These are phyloP conservation scores for Dactylonectria macrodidyma DNA, from an alignment of 2,329 filamentous ascomycete genomes.

Conservation along the genomic window DNA sequence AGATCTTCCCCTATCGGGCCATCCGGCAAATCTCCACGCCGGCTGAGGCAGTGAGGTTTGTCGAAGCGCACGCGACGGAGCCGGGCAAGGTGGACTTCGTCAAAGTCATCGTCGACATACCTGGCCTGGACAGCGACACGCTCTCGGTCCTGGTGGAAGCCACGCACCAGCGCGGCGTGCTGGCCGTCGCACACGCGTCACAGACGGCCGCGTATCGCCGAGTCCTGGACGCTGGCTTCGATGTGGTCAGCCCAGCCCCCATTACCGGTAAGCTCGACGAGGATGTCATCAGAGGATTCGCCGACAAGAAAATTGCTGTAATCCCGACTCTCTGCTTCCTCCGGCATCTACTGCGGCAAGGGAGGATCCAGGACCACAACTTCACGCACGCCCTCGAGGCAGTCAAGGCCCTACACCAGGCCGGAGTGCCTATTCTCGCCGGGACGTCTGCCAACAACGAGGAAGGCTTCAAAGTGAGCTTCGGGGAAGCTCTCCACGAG, in stretches of 20 bases:
- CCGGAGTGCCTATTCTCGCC: slow-evolving; percentile 50
- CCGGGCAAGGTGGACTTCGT: slow-evolving; percentile 44
- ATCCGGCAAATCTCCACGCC: slow-evolving; percentile 11
- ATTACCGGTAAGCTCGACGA: slow-evolving; percentile 46
- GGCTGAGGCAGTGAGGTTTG: slow-evolving; percentile 21
- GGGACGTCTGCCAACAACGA: slow-evolving; percentile 50
- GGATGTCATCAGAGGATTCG: slow-evolving; percentile 36
- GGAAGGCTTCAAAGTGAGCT: slow-evolving; percentile 16
- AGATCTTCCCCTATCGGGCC: slow-evolving; percentile 2
- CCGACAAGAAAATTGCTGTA: slow-evolving; percentile 37
- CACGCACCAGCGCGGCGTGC: slow-evolving; percentile 45
- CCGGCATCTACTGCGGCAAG: no score
- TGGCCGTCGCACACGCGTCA: no score
- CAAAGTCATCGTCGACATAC: slow-evolving; percentile 44
- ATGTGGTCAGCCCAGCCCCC: slow-evolving; percentile 49
- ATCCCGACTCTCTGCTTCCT: slow-evolving; percentile 47
- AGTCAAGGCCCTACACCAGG: slow-evolving; percentile 44
- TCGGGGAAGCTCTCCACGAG: slow-evolving; percentile 41
- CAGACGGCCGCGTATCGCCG: slow-evolving; percentile 43
- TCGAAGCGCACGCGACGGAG: not conserved
- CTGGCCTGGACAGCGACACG: slow-evolving; percentile 42
- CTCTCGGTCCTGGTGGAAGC: slow-evolving; percentile 42
- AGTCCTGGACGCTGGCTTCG: slow-evolving; percentile 46
- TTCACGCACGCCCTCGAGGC: slow-evolving; percentile 44
- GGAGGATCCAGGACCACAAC: slow-evolving; percentile 6